Percentiles rank a stretch among this genome's conserved stretches.
phyloP scores from a whole-genome alignment of 257 asterid species.

The Coffea canephora region DNA sequence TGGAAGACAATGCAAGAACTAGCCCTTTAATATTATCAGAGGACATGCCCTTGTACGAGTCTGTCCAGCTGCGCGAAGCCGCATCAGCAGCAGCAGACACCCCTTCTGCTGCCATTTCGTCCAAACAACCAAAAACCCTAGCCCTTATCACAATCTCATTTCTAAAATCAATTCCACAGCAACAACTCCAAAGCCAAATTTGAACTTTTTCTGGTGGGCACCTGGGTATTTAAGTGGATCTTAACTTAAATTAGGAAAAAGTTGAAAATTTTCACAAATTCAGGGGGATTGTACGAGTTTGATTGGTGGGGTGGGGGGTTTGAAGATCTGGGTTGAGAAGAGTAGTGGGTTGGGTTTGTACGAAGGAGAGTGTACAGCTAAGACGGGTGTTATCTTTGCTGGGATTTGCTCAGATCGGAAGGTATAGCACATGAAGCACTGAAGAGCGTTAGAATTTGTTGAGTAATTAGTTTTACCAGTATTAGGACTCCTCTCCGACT shows the following conservation, averaged over 20 bases:
- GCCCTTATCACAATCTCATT: slow-evolving; percentile 17
- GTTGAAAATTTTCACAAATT: not conserved
- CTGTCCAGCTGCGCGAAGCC: slow-evolving; percentile 31
- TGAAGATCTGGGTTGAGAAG: slow-evolving; percentile 16
- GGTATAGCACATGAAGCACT: not conserved
- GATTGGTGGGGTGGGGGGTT: not conserved
- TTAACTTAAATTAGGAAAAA: not conserved
- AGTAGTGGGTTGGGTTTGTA: not conserved
- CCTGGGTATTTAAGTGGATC: slow-evolving; percentile 2
- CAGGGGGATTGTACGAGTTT: not conserved
- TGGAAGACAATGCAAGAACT: slow-evolving; percentile 76
- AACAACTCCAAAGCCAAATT: not conserved
- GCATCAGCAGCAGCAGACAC: slow-evolving; percentile 30
- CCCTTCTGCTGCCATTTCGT: slow-evolving; percentile 42
- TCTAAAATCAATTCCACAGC: not conserved
- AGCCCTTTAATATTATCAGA: slow-evolving; percentile 77
- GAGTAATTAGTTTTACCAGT: not conserved
- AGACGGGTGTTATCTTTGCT: not conserved
- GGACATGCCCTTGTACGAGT: slow-evolving; percentile 70
- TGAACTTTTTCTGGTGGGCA: not conserved
- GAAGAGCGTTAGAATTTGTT: not conserved
- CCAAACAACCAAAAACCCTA: slow-evolving; percentile 11
- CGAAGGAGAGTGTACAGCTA: slow-evolving; percentile 11
- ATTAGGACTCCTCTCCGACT: slow-evolving; percentile 8
- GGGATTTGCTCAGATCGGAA: slow-evolving; percentile 22